Conservation (phyloP, 2,329 filamentous ascomycete genomes). For the Penicillium sumatraense region DNA sequence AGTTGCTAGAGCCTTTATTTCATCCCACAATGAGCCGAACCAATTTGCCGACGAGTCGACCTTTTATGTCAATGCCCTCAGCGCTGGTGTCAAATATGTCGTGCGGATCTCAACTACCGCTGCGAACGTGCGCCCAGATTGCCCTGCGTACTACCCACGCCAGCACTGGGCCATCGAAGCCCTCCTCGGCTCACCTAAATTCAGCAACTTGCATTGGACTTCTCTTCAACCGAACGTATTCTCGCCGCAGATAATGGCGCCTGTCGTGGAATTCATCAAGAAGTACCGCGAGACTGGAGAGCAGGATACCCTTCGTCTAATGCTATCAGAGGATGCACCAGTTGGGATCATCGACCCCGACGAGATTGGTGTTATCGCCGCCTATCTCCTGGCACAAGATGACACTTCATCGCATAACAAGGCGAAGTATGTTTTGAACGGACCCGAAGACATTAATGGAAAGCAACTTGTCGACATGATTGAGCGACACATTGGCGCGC, state of each 20-base stretch:
- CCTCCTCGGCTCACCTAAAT: conserved; percentile 42
- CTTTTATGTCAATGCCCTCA: conserved; percentile 40
- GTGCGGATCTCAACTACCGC: conserved; percentile 49
- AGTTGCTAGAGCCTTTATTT: conserved; percentile 46
- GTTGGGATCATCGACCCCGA: conserved; percentile 36
- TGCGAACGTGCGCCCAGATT: conserved; percentile 42
- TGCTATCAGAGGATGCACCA: conserved; percentile 33
- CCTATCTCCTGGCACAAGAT: conserved; percentile 38
- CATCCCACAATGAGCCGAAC: conserved; percentile 41
- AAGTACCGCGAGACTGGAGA: conserved; percentile 39
- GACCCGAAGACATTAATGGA: conserved; percentile 46
- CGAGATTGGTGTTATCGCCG: conserved; percentile 44
- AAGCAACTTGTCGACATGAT: conserved; percentile 38
- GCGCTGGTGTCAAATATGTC: conserved; percentile 47
- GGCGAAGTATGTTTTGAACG: conserved; percentile 46
- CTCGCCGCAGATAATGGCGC: conserved; percentile 22
- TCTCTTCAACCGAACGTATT: conserved; percentile 48
- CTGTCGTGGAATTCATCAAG: conserved; percentile 38
- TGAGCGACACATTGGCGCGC: conserved; percentile 38
- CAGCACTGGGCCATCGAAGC: conserved; percentile 49
- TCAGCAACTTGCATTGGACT: conserved; percentile 42
- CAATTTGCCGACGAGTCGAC: conserved; percentile 49
- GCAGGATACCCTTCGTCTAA: conserved; percentile 33
- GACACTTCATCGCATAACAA: conserved; percentile 35
- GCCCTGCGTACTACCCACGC: conserved; percentile 41